Evolutionary conservation across 176 grass and related monocot species (phyloP), one percentile per base, ranked within the genome.

Genomic region (Eragrostis nindensis): DNA sequence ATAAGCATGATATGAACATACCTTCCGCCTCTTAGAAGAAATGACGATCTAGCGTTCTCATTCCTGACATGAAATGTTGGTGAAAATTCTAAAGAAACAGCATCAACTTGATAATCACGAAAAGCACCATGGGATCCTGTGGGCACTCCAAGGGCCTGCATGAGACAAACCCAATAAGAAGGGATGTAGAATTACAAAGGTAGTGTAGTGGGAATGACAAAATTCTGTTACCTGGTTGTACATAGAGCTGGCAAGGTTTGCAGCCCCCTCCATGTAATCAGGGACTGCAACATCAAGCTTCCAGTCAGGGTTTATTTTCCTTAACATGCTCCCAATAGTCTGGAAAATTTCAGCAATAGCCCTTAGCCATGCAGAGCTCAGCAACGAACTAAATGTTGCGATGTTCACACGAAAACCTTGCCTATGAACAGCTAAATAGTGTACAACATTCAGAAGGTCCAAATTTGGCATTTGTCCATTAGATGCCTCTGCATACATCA

Each of bases 391-490:
- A 71, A 93, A 82, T 55, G 71, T 83, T 24, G 76, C 86, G 26
- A 98, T 87, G 56, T 85, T 89, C 44, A 98, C 90, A 66, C 78
- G 92, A 45, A 98, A 88, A 68, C 92, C 92, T 92, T 98, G 95
- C 71, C 95, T 94, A 62, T 95, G 95, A 68, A 98, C 95, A 87
- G 92, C 95, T 72, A 98, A 87, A 84, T 98, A 98, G 76, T 98
- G 92, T 46, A 93, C 90, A 16, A 95, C 90, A 89, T 98, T 98
- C 64, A 98, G 82, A 79, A 98, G 89, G 68, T 98, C 95, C 76
- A 98, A 85, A 75, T 98, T 98, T 59, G 95, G 95, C 95, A 98
- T 98, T 76, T 98, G 92, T n/a, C 95, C 95, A 87, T 98, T 98
- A 82, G 95, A 94, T 78, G 92, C 95, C 78, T 98, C 95, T 41